Evolutionary conservation across 768 basidiomycete genomes (phyloP), one percentile per base, ranked within the genome.

Genomic region (Termitomyces sp.): DNA sequence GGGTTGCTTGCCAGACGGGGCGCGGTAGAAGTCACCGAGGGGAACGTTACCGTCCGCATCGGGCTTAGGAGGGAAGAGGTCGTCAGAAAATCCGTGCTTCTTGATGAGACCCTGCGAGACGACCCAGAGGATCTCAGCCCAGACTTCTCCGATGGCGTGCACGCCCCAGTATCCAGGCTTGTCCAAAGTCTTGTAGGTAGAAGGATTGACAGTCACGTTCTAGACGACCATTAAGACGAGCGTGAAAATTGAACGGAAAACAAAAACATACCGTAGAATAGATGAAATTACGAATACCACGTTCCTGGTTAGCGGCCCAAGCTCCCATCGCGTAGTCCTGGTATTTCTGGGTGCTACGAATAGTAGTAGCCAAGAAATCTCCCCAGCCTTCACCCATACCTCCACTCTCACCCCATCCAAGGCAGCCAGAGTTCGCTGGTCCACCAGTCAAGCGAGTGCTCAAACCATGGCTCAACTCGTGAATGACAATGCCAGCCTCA

Each of bases 331-430:
- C 73, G 63, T 84, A 94, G 67, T 94, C 89, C 3, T 80, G 78
- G 73, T 94, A 91, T 48, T 71, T 72, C 65, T 77, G 77, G 45
- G 77, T 88, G 72, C 88, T 89, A 45, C 94, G 84, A 65, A 94
- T 88, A 0, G 83, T 83, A 0, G 94, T 98, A 5, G 94, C 95
- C 47, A 97, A 73, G 74, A 87, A 94, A 63, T 94, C 91, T 59
- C 94, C 94, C 94, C 94, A 97, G 13, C 94, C 94, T 72, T 97
- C 94, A 60, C 95, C 95, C 95, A 98, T 98, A 23, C 94, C 96
- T 36, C 96, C 96, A 25, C 86, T 80, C 74, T 98, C 94, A 49
- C 96, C 95, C 87, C 90, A 98, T 11, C 92, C 93, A 53, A 98
- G 84, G 68, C 95, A 97, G 2, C 89, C 91, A 29, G 92, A 94